Base-by-base conservation (phyloP, 345 rosid species). In the Eutrema heterophyllum region DNA sequence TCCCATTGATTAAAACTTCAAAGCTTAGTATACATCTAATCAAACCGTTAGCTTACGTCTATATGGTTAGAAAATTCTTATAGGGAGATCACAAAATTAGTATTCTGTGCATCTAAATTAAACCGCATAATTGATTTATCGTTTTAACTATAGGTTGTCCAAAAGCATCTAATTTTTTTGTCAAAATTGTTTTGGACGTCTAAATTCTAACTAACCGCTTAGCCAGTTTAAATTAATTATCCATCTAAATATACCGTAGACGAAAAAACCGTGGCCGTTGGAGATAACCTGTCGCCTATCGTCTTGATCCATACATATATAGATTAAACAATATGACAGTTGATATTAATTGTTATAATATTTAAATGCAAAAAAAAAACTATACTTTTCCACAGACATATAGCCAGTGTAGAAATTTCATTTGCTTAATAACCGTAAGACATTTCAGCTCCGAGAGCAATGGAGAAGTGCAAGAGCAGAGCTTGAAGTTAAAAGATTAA, bases 401-500 rank as follows among this genome's bases (percentile, higher is more conserved):
- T 55, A 43, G 30, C 11, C 18, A 32, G 11, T 24, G 12, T 13
- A 35, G 36, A 35, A 4, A 3, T 5, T 27, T 54, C 2, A 43
- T 67, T 59, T 68, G 7, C 48, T 59, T 10, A 26, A 24, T 38
- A 36, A 35, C 46, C 64, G 36, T 36, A 27, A 44, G 39, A 39
- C 8, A 18, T 30, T 76, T 50, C 88, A 90, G 96, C 97, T 46
- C 98, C 96, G 61, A 85, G 92, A 73, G 93, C 93, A 72, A 82
- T 83, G 92, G 92, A 85, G 83, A 90, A 90, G 74, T 79, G 89
- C 87, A 89, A 87, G 87, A 85, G 78, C 74, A 84, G 83, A 70
- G 84, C 81, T 81, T 87, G 70, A 85, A 68, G 49, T 40, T 24
- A 3, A 32, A 13, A 44, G 38, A 18, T 6, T 32, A 50, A 55